Percentiles rank a stretch among this genome's conserved stretches.
phyloP scores from a whole-genome alignment of 108 stramenopile genomes.

The Stephanodiscus triporus region DNA sequence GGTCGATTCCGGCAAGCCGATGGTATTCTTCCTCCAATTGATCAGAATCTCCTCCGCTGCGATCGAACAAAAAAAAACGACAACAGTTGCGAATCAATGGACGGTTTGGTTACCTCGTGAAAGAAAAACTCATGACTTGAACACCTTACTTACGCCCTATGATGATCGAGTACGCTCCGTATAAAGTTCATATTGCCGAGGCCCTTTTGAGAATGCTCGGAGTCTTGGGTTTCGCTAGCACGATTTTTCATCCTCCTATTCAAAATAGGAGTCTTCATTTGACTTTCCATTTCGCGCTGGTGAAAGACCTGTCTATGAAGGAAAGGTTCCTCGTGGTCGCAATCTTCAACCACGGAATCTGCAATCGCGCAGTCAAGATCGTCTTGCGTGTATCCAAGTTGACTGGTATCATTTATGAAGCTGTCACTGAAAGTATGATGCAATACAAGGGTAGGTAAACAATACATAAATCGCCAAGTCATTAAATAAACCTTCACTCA shows the following conservation, averaged over 20 bases:
- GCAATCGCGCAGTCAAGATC: conserved; percentile 58
- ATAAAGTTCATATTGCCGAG: conserved; percentile 88
- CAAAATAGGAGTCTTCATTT: conserved; percentile 75
- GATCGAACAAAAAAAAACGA: not conserved
- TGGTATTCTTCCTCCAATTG: conserved; percentile 73
- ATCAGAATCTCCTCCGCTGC: conserved; percentile 67
- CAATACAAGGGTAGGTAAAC: not conserved
- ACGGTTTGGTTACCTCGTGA: too few relatives aligned
- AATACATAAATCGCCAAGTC: not conserved
- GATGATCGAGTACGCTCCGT: conserved; percentile 83
- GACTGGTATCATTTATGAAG: conserved; percentile 87
- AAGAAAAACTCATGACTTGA: too few relatives aligned
- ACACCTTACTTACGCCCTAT: conserved; percentile 51
- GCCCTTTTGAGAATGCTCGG: conserved; percentile 63
- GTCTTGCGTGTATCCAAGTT: conserved; percentile 84
- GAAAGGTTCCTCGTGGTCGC: conserved; percentile 21
- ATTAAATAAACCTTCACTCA: not conserved
- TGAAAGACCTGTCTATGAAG: conserved; percentile 68
- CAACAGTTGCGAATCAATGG: too few relatives aligned
- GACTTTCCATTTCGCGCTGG: conserved; percentile 51
- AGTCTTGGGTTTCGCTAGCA: conserved; percentile 40
- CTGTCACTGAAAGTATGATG: conserved; percentile 19
- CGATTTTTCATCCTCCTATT: conserved; percentile 63
- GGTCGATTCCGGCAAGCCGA: conserved; percentile 33
- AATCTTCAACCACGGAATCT: conserved; percentile 36